Base-by-base conservation (phyloP, 768 basidiomycete species). In the Auricularia sp. region DNA sequence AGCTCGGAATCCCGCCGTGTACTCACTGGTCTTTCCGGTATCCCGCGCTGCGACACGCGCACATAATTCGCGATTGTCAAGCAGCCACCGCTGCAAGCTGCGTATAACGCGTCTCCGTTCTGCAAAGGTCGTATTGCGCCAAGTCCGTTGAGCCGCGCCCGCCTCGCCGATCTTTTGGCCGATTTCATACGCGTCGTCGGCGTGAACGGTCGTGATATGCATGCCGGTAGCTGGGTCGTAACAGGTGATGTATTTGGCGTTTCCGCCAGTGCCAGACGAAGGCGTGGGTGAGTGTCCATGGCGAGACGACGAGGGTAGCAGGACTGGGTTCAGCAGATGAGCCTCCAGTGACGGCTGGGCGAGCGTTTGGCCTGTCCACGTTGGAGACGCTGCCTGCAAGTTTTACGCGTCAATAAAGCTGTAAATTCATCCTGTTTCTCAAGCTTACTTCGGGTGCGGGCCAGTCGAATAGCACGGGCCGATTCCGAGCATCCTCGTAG, bases 21-120 rank as follows among this genome's bases (percentile, higher is more conserved):
- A 82, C 89, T 74, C 70, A 92, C 92, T 77, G 34, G 95, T 98
- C 81, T 98, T 99, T 51, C 96, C 96, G 0, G 93, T 93, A 75
- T 99, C 96, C 37, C 96, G 81, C 72, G 92, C 93, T 29, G 92
- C 92, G 34, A 96, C 89, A 51, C 88, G 81, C 37, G 92, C 92
- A 67, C 94, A 92, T 29, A 79, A 76, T 63, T 94, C 89, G 77
- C 94, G 90, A 71, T 98, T 94, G 68, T 90, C 87, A 39, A 98
- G 86, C 4, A 96, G 80, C 96, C 96, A 99, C 68, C 90, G 90
- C 71, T 94, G 80, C 67, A 99, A 73, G 70, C 91, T 95, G 62
- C 92, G 79, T 71, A 98, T 78, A 51, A 99, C 90, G 67, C 89
- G 83, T 72, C 88, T 81, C 51, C 97, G 81, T 69, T 95, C 84